A percentile compares a stretch with the other conserved stretches of the same genome.
Conservation (phyloP, 495 filamentous ascomycete genomes). For the Penicillium waksmanii region DNA sequence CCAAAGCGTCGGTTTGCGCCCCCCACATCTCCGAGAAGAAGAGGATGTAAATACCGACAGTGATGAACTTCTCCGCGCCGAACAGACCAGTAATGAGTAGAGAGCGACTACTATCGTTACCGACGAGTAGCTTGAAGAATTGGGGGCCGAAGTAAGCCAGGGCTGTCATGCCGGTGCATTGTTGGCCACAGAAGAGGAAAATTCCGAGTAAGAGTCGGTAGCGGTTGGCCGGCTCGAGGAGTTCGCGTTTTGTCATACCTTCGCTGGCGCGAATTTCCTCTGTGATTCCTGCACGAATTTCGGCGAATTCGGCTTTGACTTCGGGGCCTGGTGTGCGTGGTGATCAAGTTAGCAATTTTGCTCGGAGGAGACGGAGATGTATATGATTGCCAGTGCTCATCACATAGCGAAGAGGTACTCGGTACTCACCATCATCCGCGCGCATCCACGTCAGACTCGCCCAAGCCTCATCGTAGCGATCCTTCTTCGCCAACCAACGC, state of each 20-base stretch:
- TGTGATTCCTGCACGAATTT: constrained; percentile 46
- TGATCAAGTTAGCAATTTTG: background rate
- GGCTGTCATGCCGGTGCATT: constrained; percentile 48
- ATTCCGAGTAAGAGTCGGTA: constrained; percentile 43
- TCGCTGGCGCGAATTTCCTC: constrained; percentile 49
- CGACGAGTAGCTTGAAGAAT: constrained; percentile 51
- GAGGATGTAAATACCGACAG: constrained; percentile 47
- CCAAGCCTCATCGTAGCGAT: constrained; percentile 53
- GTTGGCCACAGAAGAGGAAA: constrained; percentile 43
- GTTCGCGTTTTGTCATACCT: constrained; percentile 48
- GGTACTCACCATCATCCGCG: constrained; percentile 39
- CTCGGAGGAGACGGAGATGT: no score
- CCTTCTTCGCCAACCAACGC: constrained; percentile 56
- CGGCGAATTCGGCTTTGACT: constrained; percentile 47
- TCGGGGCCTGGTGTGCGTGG: constrained; percentile 19
- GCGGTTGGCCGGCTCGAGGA: constrained; percentile 47
- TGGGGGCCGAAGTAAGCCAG: constrained; percentile 53
- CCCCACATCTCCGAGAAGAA: constrained; percentile 59
- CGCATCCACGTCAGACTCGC: constrained; percentile 52
- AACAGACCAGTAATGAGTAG: constrained; percentile 54
- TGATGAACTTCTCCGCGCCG: constrained; percentile 52
- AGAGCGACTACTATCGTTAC: constrained; percentile 40
- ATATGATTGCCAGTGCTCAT: no score
- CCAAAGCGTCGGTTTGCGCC: constrained; percentile 58
- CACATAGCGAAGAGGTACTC: background rate